These are phyloP conservation scores for Penicillium sp. DNA, from an alignment of 2,329 filamentous ascomycete genomes.

Conservation along the genomic window DNA sequence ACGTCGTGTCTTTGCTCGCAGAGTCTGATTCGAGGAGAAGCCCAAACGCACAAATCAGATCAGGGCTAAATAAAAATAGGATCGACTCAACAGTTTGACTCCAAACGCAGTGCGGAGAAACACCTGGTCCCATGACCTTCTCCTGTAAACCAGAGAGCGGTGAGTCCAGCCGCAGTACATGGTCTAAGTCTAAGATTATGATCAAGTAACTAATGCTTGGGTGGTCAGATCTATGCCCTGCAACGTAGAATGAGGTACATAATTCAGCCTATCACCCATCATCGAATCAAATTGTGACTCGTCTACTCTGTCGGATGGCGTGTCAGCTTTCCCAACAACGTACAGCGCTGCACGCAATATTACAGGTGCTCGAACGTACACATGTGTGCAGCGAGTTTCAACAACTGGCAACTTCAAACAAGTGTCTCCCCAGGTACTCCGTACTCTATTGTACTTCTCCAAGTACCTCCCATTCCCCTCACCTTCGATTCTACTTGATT, in stretches of 20 bases:
- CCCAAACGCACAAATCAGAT: conserved; percentile 1
- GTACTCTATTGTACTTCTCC: no score
- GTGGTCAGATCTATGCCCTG: neutral
- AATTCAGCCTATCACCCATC: neutral
- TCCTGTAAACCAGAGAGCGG: neutral
- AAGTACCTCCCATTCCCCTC: neutral
- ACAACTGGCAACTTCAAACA: no score
- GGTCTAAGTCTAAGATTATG: neutral
- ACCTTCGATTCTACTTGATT: neutral
- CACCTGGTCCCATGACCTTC: neutral
- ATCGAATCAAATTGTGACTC: neutral
- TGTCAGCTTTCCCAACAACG: neutral
- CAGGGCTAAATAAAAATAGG: neutral
- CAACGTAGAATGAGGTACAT: conserved; percentile 1
- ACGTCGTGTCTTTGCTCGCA: neutral
- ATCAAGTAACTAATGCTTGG: neutral
- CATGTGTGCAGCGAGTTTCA: no score
- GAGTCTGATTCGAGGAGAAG: neutral
- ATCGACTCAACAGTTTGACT: neutral
- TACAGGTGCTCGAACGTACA: no score
- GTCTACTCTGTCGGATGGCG: neutral
- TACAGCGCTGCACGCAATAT: neutral
- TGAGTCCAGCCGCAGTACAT: neutral
- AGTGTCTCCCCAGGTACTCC: neutral
- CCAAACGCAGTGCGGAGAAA: neutral